These are phyloP conservation scores for Debaryomyces castellii DNA, from an alignment of 805 yeast genomes.

Conservation along the genomic window DNA sequence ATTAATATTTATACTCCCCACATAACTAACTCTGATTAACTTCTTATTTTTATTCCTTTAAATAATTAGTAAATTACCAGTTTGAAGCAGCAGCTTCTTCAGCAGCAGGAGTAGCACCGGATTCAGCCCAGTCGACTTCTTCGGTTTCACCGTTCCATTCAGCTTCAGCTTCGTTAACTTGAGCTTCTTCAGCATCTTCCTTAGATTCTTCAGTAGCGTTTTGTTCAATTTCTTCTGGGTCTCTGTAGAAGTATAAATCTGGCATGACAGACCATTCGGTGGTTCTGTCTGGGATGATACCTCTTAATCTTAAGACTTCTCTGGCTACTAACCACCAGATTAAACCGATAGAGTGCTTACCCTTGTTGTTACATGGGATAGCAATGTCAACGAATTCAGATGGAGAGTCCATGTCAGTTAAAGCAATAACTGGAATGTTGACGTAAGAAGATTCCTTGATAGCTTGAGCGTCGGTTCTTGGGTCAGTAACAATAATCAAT, in stretches of 20 bases:
- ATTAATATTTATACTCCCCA: conserved; percentile 14
- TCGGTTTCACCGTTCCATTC: conserved; percentile 59
- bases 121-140: conserved; percentile 66
- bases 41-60: conserved; percentile 8
- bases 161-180: conserved; percentile 56
- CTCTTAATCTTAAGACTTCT: conserved; percentile 99
- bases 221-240: conserved; percentile 98
- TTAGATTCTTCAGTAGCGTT: conserved; percentile 58
- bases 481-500: conserved; percentile 98
- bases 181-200: conserved; percentile 62
- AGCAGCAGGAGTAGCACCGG: conserved; percentile 56
- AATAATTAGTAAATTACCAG: conserved; percentile 34
- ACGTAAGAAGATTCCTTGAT: conserved; percentile 99
- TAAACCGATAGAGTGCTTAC: conserved; percentile 99
- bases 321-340: conserved; percentile 99
- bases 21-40: conserved; percentile 3
- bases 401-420: conserved; percentile 98
- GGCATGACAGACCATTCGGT: conserved; percentile 99
- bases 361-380: conserved; percentile 99
- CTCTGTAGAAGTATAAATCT: conserved; percentile 99
- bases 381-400: conserved; percentile 99
- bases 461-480: conserved; percentile 99
- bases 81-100: conserved; percentile 71
- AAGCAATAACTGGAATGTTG: conserved; percentile 99
- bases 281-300: conserved; percentile 92